Conservation (phyloP, 495 filamentous ascomycete genomes). For the Neurospora sp. region DNA sequence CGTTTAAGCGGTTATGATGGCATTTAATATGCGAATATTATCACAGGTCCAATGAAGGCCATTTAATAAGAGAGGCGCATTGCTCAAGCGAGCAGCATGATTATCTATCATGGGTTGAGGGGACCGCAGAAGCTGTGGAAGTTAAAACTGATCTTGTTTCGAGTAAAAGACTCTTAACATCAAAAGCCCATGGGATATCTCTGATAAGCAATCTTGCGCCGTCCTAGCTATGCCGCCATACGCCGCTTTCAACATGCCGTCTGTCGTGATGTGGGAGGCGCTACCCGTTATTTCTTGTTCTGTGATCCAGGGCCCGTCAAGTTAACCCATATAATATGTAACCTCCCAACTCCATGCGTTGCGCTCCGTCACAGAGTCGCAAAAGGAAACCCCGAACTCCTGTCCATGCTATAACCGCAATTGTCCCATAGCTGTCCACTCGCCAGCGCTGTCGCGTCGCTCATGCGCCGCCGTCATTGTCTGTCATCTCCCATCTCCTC, state of each 20-base stretch:
- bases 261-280: background rate
- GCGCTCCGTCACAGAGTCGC: background rate
- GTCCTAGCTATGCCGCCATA: background rate
- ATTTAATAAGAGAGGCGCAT: background rate
- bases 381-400: background rate
- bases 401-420: background rate
- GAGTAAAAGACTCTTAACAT: background rate
- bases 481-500: background rate
- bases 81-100: background rate
- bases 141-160: background rate
- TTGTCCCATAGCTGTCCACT: background rate
- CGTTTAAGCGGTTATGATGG: conserved; percentile 9
- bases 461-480: background rate
- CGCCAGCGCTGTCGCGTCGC: background rate
- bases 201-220: background rate
- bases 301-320: background rate
- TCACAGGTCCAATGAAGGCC: background rate
- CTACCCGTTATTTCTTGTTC: background rate
- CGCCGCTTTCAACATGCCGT: background rate
- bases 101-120: background rate
- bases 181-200: background rate
- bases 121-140: background rate
- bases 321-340: background rate
- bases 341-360: background rate
- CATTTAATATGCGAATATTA: background rate